Conservation (phyloP, 441 rosid genomes). For the Syzygium malaccense region DNA sequence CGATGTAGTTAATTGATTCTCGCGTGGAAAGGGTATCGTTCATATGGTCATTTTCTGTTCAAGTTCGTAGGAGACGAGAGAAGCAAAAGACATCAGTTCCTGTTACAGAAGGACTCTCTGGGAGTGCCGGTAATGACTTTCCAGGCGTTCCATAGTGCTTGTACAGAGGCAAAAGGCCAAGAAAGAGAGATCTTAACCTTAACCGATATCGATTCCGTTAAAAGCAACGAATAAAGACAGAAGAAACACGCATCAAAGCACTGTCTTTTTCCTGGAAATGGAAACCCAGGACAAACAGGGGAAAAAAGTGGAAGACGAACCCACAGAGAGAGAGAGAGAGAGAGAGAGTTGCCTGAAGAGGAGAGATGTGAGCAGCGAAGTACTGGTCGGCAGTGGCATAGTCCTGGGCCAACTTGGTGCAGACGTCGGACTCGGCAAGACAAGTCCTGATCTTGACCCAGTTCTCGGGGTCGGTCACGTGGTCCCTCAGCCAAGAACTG, state of each 20-base stretch:
- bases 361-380: conserved; percentile 50
- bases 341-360: conserved; percentile 51
- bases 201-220: background rate
- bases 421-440: conserved; percentile 38
- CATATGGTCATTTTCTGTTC: background rate
- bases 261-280: background rate
- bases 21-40: background rate
- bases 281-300: background rate
- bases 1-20: background rate
- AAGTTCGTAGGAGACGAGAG: background rate
- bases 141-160: background rate
- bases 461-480: conserved; percentile 30
- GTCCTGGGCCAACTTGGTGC: conserved; percentile 35
- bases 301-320: background rate
- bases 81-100: background rate
- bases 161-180: background rate
- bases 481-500: conserved; percentile 43
- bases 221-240: background rate
- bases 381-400: conserved; percentile 66
- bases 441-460: conserved; percentile 54
- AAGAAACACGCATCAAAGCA: background rate
- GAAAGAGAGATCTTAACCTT: background rate
- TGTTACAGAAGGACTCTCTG: background rate
- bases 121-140: background rate
- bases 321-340: background rate